Evolutionary conservation across 2,329 filamentous ascomycete genomes (phyloP).

Genomic region (Epichloe uncinata): DNA sequence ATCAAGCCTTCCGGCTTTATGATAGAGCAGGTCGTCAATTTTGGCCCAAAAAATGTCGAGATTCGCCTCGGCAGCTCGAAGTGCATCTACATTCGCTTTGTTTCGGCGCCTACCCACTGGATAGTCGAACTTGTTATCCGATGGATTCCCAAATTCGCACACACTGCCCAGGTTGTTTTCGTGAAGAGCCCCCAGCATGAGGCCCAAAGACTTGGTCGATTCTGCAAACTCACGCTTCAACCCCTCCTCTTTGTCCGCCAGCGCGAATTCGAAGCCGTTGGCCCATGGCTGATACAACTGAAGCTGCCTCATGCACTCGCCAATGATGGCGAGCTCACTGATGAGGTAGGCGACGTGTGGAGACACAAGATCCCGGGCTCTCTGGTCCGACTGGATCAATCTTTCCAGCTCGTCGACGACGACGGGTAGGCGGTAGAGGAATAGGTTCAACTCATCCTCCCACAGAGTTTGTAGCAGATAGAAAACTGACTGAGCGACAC

Average conservation of each 20-base stretch:
- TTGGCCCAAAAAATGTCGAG: slow-evolving; percentile 5
- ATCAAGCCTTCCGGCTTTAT: slow-evolving; percentile 2
- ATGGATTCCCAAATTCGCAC: slow-evolving; percentile 18
- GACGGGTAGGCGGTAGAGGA: slow-evolving; percentile 19
- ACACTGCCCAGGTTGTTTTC: slow-evolving; percentile 7
- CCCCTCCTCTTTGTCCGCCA: slow-evolving; percentile 11
- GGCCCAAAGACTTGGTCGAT: slow-evolving; percentile 4
- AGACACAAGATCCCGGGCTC: slow-evolving; percentile 25
- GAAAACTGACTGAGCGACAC: slow-evolving; percentile 15
- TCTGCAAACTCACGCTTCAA: slow-evolving; percentile 16
- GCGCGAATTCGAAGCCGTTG: slow-evolving; percentile 20
- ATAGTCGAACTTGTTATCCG: slow-evolving; percentile 27
- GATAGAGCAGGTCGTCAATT: not conserved
- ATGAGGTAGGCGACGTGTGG: slow-evolving; percentile 22
- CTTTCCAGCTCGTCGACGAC: slow-evolving; percentile 36
- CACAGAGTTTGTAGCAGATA: slow-evolving; percentile 26
- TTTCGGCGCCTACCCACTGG: slow-evolving; percentile 31
- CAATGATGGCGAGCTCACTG: slow-evolving; percentile 31
- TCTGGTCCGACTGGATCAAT: slow-evolving; percentile 24
- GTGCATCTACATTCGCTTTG: slow-evolving; percentile 27
- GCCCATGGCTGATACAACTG: slow-evolving; percentile 36
- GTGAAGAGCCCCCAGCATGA: slow-evolving; percentile 8
- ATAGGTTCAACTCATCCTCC: slow-evolving; percentile 20
- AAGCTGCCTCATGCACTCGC: slow-evolving; percentile 30
- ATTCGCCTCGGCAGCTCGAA: slow-evolving; percentile 30